Evolutionary conservation across 2,329 filamentous ascomycete species (phyloP).

Genomic region (Diaporthe vaccinii): DNA sequence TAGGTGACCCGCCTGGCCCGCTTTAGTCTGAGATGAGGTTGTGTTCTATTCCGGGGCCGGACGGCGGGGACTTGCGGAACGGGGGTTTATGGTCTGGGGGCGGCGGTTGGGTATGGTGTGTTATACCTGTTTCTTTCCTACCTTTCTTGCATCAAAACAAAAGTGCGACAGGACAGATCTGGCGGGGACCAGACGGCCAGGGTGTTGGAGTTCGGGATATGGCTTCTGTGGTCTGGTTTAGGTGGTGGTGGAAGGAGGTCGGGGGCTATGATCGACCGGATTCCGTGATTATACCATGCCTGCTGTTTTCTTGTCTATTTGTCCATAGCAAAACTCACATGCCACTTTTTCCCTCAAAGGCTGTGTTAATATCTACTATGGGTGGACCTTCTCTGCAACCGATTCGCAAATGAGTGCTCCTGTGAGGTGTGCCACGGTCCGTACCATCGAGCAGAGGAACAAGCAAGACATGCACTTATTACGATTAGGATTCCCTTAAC

Average conservation of each 20-base stretch:
- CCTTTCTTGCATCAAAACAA: conserved; percentile 22
- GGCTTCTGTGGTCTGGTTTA: background rate
- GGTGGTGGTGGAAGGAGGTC: background rate
- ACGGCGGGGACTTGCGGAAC: no score
- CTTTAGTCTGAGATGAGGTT: background rate
- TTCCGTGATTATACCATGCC: conserved; percentile 14
- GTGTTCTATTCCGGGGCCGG: background rate
- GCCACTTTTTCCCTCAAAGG: background rate
- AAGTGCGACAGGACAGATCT: conserved; percentile 5
- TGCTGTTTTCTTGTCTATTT: background rate
- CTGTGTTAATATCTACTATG: background rate
- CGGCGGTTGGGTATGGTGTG: background rate
- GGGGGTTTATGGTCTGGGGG: background rate
- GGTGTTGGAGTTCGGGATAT: conserved; percentile 17
- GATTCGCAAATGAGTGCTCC: background rate
- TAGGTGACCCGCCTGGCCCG: conserved; percentile 26
- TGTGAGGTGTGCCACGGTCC: background rate
- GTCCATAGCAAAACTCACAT: background rate
- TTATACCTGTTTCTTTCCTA: background rate
- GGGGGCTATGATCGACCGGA: background rate
- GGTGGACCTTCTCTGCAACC: background rate
- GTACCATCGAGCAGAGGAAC: background rate
- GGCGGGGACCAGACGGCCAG: background rate
- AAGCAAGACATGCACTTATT: background rate
- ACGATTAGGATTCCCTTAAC: rapidly evolving